Evolutionary conservation across 345 rosid species (phyloP).

Genomic region (Cardamine occulta): DNA sequence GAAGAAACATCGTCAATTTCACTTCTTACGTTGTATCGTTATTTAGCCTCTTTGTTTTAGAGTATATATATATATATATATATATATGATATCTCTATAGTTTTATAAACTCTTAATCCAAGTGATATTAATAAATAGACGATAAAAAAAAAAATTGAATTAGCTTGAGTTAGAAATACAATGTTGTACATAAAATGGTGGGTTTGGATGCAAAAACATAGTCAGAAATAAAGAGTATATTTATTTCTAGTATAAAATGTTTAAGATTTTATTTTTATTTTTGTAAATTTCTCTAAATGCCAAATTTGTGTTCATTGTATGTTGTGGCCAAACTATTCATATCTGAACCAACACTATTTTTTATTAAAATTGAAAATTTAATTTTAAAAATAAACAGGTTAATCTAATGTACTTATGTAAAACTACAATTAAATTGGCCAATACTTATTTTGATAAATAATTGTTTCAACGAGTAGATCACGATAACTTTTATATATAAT

Average conservation of each 20-base stretch:
- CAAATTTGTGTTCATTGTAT: not conserved
- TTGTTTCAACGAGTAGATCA: not conserved
- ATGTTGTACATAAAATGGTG: not conserved
- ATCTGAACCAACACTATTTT: not conserved
- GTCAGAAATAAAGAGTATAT: not conserved
- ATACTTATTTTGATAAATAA: not conserved
- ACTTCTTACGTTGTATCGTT: too few relatives aligned
- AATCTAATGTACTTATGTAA: not conserved
- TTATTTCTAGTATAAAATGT: too few relatives aligned
- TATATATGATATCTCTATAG: too few relatives aligned
- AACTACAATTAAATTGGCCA: not conserved
- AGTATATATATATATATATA: too few relatives aligned
- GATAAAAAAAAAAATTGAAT: too few relatives aligned
- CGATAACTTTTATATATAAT: not conserved
- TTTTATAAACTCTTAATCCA: too few relatives aligned
- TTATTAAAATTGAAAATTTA: not conserved
- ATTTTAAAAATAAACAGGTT: too few relatives aligned
- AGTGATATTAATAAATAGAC: too few relatives aligned
- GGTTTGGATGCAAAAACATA: not conserved
- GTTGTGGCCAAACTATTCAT: not conserved
- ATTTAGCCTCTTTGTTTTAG: too few relatives aligned
- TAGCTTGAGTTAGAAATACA: not conserved
- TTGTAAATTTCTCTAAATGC: not conserved
- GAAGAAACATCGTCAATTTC: too few relatives aligned
- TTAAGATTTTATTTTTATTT: too few relatives aligned